These are phyloP conservation scores for Trichoderma afroharzianum DNA, from an alignment of 2,329 filamentous ascomycete species.

Conservation along the genomic window DNA sequence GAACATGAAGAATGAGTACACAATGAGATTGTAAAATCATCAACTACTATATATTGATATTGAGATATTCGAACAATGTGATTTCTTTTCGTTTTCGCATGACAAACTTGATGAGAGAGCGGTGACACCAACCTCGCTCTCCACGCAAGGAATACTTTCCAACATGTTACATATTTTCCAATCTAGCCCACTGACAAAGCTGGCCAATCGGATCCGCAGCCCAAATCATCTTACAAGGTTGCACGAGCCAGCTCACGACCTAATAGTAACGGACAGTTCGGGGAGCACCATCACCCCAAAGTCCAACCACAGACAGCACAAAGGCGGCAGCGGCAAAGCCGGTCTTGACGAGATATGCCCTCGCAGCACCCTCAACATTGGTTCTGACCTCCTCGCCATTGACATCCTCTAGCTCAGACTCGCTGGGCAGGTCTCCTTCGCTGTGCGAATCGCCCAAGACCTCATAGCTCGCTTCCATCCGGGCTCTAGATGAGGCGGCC, in stretches of 20 bases:
- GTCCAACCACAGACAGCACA: conserved; percentile 58
- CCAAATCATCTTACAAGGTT: conserved; percentile 4
- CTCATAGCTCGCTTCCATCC: conserved; percentile 71
- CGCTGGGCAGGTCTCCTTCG: conserved; percentile 40
- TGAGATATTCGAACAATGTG: not conserved
- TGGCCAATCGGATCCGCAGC: not conserved
- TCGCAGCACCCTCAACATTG: conserved; percentile 53
- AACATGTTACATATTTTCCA: conserved; percentile 2
- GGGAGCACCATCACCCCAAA: conserved; percentile 60
- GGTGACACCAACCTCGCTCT: not conserved
- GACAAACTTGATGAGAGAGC: not conserved
- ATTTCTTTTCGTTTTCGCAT: not conserved
- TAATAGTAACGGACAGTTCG: conserved; percentile 28
- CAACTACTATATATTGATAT: not conserved
- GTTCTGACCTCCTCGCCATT: conserved; percentile 62
- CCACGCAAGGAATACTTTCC: not conserved
- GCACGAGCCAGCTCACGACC: not conserved
- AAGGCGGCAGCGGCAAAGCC: conserved; percentile 55
- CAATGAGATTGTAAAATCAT: not conserved
- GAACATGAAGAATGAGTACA: not conserved
- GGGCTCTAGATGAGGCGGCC: conserved; percentile 34
- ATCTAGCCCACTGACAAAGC: not conserved
- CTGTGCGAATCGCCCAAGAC: conserved; percentile 55
- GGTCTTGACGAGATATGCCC: conserved; percentile 52
- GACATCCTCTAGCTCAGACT: conserved; percentile 50